A percentile compares a stretch with the other conserved stretches of the same genome.
Evolutionary conservation across 2,329 filamentous ascomycete genomes (phyloP).

Genomic region (Microascus cirrosus): DNA sequence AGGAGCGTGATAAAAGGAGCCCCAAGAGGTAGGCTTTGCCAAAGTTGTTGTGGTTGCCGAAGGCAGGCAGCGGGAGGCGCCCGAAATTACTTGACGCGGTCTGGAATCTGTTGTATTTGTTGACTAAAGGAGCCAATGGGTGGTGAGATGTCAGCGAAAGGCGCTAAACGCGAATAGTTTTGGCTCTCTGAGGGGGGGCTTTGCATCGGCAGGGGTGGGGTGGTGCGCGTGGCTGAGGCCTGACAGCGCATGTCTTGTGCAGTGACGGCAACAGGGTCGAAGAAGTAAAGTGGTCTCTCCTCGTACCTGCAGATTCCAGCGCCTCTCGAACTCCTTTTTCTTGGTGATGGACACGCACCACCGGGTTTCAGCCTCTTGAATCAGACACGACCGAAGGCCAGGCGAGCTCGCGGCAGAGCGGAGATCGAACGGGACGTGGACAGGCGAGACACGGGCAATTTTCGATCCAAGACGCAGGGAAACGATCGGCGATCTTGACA

Average conservation of each 20-base stretch:
- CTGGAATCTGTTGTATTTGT: neutral
- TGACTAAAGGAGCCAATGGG: neutral
- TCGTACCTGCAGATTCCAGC: neutral
- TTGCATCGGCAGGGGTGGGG: neutral
- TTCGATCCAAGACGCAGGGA: neutral
- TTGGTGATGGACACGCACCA: neutral
- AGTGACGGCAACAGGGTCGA: neutral
- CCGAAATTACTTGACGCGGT: neutral
- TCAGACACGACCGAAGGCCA: neutral
- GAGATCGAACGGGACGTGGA: neutral
- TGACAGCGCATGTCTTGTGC: neutral
- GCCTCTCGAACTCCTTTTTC: neutral
- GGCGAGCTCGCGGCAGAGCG: neutral
- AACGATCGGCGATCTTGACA: neutral
- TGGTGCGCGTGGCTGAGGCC: neutral
- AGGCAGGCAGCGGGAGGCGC: neutral
- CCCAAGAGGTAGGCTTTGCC: neutral
- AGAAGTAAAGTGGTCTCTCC: neutral
- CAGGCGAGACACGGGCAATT: neutral
- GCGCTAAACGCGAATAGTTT: neutral
- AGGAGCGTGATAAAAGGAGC: neutral
- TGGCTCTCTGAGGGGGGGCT: neutral
- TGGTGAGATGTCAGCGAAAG: neutral
- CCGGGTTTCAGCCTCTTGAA: neutral
- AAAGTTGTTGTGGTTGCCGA: neutral